A percentile compares a stretch with the other conserved stretches of the same genome.
phyloP scores from a whole-genome alignment of 345 rosid genomes.

The Moringa oleifera region DNA sequence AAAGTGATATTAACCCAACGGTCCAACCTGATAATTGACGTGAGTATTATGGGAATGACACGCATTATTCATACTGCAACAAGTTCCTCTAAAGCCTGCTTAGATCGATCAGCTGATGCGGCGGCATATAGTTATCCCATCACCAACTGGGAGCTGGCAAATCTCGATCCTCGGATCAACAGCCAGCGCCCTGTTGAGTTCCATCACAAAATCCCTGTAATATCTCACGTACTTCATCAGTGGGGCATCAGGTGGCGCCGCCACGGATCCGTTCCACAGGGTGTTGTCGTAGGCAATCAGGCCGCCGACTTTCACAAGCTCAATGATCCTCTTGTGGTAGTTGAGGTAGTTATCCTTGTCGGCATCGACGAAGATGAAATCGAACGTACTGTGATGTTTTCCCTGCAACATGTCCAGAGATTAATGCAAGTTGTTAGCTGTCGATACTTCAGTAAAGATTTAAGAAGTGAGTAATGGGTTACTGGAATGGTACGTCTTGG shows the following conservation, averaged over 20 bases:
- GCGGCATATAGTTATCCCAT: constrained; percentile 97
- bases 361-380: constrained; percentile 96
- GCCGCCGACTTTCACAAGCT: constrained; percentile 82
- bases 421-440: not conserved
- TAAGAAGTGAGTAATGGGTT: too few relatives aligned
- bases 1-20: too few relatives aligned
- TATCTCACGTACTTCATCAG: constrained; percentile 82
- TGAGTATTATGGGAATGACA: too few relatives aligned
- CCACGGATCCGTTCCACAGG: constrained; percentile 94
- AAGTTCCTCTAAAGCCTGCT: too few relatives aligned
- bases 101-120: constrained; percentile 43
- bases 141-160: constrained; percentile 93
- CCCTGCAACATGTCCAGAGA: constrained; percentile 35
- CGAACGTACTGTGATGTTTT: constrained; percentile 64
- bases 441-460: too few relatives aligned
- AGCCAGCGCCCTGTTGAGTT: constrained; percentile 94
- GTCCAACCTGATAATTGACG: too few relatives aligned
- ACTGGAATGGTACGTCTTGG: constrained; percentile 92
- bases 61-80: too few relatives aligned
- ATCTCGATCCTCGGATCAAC: constrained; percentile 96
- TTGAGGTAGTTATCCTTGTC: constrained; percentile 94
- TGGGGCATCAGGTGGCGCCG: constrained; percentile 78
- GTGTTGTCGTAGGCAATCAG: constrained; percentile 97
- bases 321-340: constrained; percentile 82
- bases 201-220: constrained; percentile 83